A percentile compares a stretch with the other conserved stretches of the same genome.
These are phyloP conservation scores for Tulasnella calospora DNA, from an alignment of 768 basidiomycete genomes.

Conservation along the genomic window DNA sequence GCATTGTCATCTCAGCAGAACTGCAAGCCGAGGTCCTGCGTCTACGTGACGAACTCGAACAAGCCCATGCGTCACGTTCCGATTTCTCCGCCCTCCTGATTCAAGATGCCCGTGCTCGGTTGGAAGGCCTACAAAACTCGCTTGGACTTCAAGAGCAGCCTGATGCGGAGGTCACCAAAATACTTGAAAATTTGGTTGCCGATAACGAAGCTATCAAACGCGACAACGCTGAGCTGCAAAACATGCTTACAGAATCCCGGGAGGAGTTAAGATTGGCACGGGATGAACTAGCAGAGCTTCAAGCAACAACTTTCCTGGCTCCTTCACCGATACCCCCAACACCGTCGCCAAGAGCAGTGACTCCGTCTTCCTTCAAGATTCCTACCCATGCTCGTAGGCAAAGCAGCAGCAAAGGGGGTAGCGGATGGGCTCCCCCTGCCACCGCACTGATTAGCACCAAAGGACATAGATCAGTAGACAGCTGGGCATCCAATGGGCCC, in stretches of 20 bases:
- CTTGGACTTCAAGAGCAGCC: constrained; percentile 39
- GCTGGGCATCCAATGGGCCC: constrained; percentile 14
- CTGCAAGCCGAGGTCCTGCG: constrained; percentile 61
- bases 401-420: constrained; percentile 11
- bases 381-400: constrained; percentile 9
- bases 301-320: not conserved
- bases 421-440: constrained; percentile 14
- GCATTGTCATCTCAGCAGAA: constrained; percentile 47
- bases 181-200: constrained; percentile 78
- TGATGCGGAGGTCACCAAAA: constrained; percentile 50
- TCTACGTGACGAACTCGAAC: constrained; percentile 59
- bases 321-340: constrained; percentile 5
- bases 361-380: not conserved
- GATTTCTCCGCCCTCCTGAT: constrained; percentile 65
- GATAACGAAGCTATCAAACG: constrained; percentile 79
- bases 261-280: constrained; percentile 68
- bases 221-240: constrained; percentile 75
- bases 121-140: constrained; percentile 57
- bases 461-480: constrained; percentile 14
- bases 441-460: constrained; percentile 17
- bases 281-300: constrained; percentile 69
- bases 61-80: constrained; percentile 53
- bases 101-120: constrained; percentile 56
- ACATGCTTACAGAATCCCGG: constrained; percentile 64
- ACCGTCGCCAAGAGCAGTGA: constrained; percentile 4